Evolutionary conservation across 345 rosid genomes (phyloP), one percentile per base, ranked within the genome.

Genomic region (Hibiscus tridactylites): DNA sequence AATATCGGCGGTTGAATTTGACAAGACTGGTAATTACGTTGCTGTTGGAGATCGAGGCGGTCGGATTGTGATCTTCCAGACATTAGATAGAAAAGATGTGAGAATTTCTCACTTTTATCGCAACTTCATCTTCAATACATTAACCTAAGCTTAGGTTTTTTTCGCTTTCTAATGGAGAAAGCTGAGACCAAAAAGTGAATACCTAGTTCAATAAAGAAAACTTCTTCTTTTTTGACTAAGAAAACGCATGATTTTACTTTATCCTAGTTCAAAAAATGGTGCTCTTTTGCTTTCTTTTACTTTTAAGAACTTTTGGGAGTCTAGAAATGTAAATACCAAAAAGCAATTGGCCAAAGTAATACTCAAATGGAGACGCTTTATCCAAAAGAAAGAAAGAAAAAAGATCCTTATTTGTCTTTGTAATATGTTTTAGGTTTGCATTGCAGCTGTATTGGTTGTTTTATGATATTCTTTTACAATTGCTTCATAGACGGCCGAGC

Each of bases 41-140:
- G 91, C 88, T 6, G 88, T 80, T 64, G 91, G 91, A 71, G 89
- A 89, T 69, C 81, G 76, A 10, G 88, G 91, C 47, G 93, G 91
- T 56, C 91, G 91, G 69, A 77, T 88, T 56, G 81, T 87, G 1
- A 77, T 88, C 31, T 88, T 88, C 35, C 80, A 85, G 70, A 75
- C 85, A 47, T 78, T 73, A 52, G 75, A 75, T 66, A 79, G 73
- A 26, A 74, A 81, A 75, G 35, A 72, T 58, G 86, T 83, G 68
- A 80, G 77, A 42, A 52, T 68, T 73, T 80, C 39, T 56, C 61
- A 19, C 5, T 56, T 56, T 52, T 52, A n/a, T 52, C 16, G 17
- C 54, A n/a, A 52, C 19, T 52, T n/a, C 3, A 5, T 35, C 6
- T 35, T 35, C 37, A 35, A 35, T 35, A 35, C 37, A 35, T 35